Evolutionary conservation across 2,329 filamentous ascomycete species (phyloP).

Genomic region (Macrophomina phaseolina): DNA sequence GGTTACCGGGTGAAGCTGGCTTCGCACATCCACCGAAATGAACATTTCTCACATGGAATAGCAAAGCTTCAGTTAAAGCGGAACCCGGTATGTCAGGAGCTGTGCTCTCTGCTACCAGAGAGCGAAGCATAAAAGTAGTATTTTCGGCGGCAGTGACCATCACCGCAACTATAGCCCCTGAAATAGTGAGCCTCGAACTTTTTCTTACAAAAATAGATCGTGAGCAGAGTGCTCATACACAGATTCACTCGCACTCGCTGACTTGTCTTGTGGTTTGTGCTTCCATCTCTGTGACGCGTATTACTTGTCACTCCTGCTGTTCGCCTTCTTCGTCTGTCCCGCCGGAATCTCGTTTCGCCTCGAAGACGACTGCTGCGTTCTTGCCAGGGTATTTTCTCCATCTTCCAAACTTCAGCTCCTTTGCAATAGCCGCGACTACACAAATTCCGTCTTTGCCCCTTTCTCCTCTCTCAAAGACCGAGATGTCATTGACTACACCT

Average conservation of each 20-base stretch:
- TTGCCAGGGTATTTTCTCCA: conserved; percentile 71
- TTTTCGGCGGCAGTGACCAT: not conserved
- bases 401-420: conserved; percentile 82
- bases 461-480: conserved; percentile 83
- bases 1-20: conserved; percentile 30
- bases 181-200: not conserved
- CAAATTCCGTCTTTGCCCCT: conserved; percentile 75
- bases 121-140: not conserved
- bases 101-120: not conserved
- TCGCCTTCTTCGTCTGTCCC: conserved; percentile 27
- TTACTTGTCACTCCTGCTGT: not conserved
- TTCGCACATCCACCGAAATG: not conserved
- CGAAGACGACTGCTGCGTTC: conserved; percentile 88
- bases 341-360: conserved; percentile 62
- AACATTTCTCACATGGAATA: conserved; percentile 1
- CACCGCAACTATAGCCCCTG: not conserved
- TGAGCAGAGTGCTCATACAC: not conserved
- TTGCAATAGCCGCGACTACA: conserved; percentile 83
- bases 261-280: not conserved
- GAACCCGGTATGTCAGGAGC: not conserved
- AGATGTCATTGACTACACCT: conserved; percentile 87
- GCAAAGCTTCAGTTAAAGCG: not conserved
- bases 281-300: not conserved
- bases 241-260: not conserved
- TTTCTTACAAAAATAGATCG: conserved; percentile 1